These are phyloP conservation scores for Suillus fuscotomentosus DNA, from an alignment of 768 basidiomycete genomes.

Conservation along the genomic window DNA sequence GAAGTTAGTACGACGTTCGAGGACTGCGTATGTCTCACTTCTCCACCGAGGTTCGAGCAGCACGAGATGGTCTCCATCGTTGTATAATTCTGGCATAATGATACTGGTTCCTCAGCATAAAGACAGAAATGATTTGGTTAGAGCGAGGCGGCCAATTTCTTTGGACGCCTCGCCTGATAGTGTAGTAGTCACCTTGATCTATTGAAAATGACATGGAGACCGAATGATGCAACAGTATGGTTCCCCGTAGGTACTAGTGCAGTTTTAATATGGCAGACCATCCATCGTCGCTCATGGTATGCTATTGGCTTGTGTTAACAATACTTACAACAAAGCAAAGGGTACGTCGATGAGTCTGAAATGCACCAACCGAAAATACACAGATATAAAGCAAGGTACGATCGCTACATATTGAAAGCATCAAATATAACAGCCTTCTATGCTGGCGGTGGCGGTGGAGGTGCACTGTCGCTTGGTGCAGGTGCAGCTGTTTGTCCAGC, in stretches of 20 bases:
- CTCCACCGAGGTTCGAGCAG: neutral
- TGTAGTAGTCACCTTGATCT: neutral
- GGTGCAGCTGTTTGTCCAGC: constrained; percentile 41
- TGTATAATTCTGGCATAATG: neutral
- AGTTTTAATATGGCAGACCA: neutral
- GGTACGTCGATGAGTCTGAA: neutral
- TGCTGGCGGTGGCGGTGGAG: constrained; percentile 25
- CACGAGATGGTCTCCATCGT: neutral
- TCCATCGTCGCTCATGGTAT: neutral
- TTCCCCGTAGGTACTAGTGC: neutral
- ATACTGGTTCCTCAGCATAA: neutral
- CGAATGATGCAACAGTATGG: neutral
- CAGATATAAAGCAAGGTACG: constrained; percentile 31
- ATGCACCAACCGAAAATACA: constrained; percentile 22
- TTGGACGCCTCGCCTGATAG: neutral
- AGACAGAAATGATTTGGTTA: neutral
- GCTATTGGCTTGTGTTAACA: neutral
- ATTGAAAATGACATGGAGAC: neutral
- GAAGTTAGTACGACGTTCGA: neutral
- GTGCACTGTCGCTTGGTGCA: constrained; percentile 25
- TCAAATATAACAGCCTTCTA: constrained; percentile 11
- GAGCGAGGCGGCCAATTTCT: neutral
- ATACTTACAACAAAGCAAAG: neutral
- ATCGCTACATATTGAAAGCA: constrained; percentile 19
- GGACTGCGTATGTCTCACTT: neutral